Evolutionary conservation across 2,329 filamentous ascomycete genomes (phyloP).

Genomic region (Sporothrix dimorphospora): DNA sequence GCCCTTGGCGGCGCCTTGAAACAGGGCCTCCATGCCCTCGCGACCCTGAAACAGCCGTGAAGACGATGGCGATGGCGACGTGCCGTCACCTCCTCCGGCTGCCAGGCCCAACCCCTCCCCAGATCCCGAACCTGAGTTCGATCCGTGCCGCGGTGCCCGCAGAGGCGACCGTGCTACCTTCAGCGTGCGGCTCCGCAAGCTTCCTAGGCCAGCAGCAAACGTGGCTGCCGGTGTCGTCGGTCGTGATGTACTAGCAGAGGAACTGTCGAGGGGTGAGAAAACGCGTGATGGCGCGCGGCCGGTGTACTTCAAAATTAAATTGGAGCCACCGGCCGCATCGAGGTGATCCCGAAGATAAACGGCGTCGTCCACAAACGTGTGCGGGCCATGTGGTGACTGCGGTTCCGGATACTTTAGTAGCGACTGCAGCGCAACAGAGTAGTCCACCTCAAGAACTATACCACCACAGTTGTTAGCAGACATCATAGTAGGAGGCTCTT

Average conservation of each 20-base stretch:
- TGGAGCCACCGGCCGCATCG: constrained; percentile 61
- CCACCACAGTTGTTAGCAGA: not conserved
- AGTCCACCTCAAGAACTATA: constrained; percentile 83
- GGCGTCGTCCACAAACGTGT: constrained; percentile 85
- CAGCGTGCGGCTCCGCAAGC: constrained; percentile 48
- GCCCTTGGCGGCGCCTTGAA: constrained; percentile 76
- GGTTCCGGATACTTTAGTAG: constrained; percentile 82
- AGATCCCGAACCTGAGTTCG: constrained; percentile 1
- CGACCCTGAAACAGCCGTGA: constrained; percentile 56
- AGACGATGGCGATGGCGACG: constrained; percentile 46
- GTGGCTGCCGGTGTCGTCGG: constrained; percentile 30
- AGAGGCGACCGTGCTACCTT: constrained; percentile 50
- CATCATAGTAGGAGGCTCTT: too few relatives aligned
- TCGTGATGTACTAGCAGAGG: constrained; percentile 35
- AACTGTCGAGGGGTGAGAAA: constrained; percentile 7
- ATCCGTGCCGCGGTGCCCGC: not conserved
- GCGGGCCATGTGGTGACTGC: constrained; percentile 63
- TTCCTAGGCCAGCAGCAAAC: constrained; percentile 36
- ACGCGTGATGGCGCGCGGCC: constrained; percentile 45
- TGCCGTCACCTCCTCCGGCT: not conserved
- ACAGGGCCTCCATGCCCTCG: constrained; percentile 67
- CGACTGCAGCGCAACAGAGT: constrained; percentile 79
- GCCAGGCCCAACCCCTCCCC: not conserved
- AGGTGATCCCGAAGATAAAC: constrained; percentile 71
- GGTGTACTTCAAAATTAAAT: constrained; percentile 73